Evolutionary conservation across 2,329 filamentous ascomycete species (phyloP).

Genomic region (Botrytis fragariae): DNA sequence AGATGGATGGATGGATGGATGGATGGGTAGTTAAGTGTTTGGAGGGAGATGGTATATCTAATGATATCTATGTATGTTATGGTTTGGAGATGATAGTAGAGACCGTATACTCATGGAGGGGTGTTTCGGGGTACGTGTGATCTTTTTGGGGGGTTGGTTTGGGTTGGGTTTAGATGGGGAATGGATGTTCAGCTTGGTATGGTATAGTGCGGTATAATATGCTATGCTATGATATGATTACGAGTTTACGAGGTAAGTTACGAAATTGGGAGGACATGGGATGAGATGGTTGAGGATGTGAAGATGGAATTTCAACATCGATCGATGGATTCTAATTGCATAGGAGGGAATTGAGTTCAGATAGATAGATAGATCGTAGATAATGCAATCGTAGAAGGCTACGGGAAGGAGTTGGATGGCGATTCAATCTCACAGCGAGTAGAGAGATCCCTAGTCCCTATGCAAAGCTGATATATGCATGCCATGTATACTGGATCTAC

Average conservation of each 20-base stretch:
- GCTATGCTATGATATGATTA: background rate
- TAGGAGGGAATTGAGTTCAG: background rate
- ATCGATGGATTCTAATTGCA: background rate
- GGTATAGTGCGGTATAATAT: background rate
- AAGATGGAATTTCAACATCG: background rate
- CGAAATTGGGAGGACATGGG: background rate
- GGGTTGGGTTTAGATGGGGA: background rate
- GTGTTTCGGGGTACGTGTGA: background rate
- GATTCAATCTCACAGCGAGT: background rate
- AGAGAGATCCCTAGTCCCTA: background rate
- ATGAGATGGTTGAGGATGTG: background rate
- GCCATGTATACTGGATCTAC: conserved; percentile 10
- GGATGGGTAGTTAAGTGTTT: too few species aligned
- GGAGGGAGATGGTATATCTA: background rate
- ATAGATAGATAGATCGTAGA: background rate
- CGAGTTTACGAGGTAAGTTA: background rate
- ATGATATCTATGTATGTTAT: background rate
- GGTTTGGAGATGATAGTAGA: background rate
- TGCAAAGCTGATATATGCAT: conserved; percentile 7
- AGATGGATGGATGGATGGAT: too few species aligned
- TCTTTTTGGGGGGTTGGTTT: background rate
- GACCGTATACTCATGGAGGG: background rate
- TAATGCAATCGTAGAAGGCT: background rate
- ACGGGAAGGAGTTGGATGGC: background rate
- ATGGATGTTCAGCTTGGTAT: background rate